Evolutionary conservation across 345 rosid genomes (phyloP), one percentile per base, ranked within the genome.

Genomic region (Eucalyptus curtisii): DNA sequence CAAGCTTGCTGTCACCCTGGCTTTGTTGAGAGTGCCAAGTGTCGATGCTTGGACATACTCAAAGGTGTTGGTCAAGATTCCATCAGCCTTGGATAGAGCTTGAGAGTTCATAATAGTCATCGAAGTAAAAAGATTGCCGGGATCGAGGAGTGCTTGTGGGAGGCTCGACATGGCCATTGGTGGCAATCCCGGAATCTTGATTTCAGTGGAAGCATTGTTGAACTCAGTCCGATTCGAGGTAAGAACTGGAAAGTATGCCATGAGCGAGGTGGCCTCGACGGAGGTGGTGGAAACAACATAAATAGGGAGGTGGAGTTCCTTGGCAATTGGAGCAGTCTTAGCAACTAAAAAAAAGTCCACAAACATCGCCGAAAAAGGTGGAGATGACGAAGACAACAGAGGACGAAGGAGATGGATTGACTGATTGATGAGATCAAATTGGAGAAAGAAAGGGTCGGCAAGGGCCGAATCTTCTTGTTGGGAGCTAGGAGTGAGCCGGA

Each of bases 361-460:
- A 68, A 94, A 30, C 22, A 92, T 45, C 31, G 92, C 94, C 4
- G 87, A 89, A 66, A 4, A 59, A 5, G 91, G 89, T 4, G 90
- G 92, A 27, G 92, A 89, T 3, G 59, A 22, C 2, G 92, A 88
- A 12, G 92, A 86, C 27, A 93, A 81, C 47, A 92, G 47, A 64
- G 93, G 91, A 47, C 86, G 68, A 13, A 93, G 90, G 9, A 91
- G 92, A 68, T 89, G 93, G 50, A 88, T 88, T 1, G 95, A 93
- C 40, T 90, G 91, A 31, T 89, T 50, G 55, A 91, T 92, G 53
- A 91, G 90, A 61, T 89, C 92, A 86, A 90, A 89, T 64, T 89
- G 94, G 86, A 92, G 89, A 5, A 22, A 25, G 87, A 93, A 93
- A 61, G 94, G 95, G 86, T 94, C 93, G 16, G 37, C 49, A 25